Evolutionary conservation across 208 protist genomes (phyloP), one percentile per base, ranked within the genome.

Genomic region (Crithidia thermophila): DNA sequence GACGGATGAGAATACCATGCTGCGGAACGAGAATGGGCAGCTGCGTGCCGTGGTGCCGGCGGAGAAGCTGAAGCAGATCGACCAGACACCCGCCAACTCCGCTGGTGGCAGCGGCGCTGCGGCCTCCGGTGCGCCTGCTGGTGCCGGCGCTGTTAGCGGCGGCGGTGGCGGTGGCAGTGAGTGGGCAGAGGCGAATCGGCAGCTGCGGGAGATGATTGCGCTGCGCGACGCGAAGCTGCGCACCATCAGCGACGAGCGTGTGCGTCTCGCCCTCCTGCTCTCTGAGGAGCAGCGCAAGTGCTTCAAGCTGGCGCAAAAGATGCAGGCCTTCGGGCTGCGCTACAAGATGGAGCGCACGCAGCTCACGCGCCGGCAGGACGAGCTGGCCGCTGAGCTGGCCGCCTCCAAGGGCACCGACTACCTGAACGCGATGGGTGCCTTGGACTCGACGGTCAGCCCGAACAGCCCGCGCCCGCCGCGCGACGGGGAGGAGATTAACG

Each of bases 371-470:
- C 80, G 79, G 6, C 62, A 81, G 63, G 77, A 90, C 34, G 84
- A 93, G 52, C 81, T 93, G 13, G 18, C 39, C 27, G 74, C 66
- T 6, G 82, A 94, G 70, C 72, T 94, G 28, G 77, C 78, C 6
- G 50, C 66, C 3, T 34, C 68, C 21, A 92, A 93, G 72, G 90
- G 87, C 18, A 95, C 87, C 9, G 87, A 95, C 45, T 95, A 95
- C 75, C 75, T 95, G 37, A 84, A 69, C 37, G 60, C 82, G 18
- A n/a, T 61, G 27, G 72, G 57, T n/a, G 63, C 20, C 49, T 63
- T 79, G 28, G 39, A 57, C 37, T 1, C 16, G 27, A 20, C 30
- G 1, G 40, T n/a, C 9, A 60, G 39, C 56, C 65, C 72, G 10
- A 68, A 21, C 56, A 67, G 56, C 16, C 62, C 65, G 13, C 50